These are phyloP conservation scores for Dissophora globulifera DNA, from an alignment of 192 early-diverging fungal species.

Conservation along the genomic window DNA sequence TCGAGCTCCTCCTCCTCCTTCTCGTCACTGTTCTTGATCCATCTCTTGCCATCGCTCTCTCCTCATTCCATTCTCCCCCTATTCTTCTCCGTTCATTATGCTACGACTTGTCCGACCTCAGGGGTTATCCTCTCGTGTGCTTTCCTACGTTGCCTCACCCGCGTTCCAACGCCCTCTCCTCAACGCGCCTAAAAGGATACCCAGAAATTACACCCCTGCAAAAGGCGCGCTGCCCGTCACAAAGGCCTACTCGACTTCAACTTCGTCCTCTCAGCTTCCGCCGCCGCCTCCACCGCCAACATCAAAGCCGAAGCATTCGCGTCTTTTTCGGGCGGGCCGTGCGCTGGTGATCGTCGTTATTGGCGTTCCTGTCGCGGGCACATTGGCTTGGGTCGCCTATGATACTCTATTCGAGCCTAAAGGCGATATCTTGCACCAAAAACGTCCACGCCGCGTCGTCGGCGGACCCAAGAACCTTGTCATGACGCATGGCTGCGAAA, in stretches of 20 bases:
- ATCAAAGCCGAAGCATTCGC: conserved; percentile 16
- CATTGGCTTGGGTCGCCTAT: conserved; percentile 12
- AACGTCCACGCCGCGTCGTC: conserved; percentile 20
- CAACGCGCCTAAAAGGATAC: not conserved
- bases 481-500: conserved; percentile 48
- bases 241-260: conserved; percentile 1
- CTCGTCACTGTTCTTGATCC: not conserved
- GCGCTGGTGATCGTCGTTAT: conserved; percentile 7
- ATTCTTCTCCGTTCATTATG: conserved; percentile 6
- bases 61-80: not conserved
- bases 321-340: conserved; percentile 27
- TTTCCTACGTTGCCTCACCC: not conserved
- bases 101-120: conserved; percentile 22
- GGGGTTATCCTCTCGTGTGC: conserved; percentile 4
- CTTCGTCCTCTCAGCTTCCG: not conserved
- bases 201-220: not conserved
- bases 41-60: not conserved
- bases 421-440: conserved; percentile 25
- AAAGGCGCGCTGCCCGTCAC: not conserved
- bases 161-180: not conserved
- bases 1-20: not conserved
- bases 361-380: conserved; percentile 24
- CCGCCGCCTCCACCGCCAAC: conserved; percentile 19
- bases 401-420: conserved; percentile 11
- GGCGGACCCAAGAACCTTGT: conserved; percentile 62